Evolutionary conservation across 371 early-diverging fungal species (phyloP), one percentile per base, ranked within the genome.

Genomic region (Mortierella sp.): DNA sequence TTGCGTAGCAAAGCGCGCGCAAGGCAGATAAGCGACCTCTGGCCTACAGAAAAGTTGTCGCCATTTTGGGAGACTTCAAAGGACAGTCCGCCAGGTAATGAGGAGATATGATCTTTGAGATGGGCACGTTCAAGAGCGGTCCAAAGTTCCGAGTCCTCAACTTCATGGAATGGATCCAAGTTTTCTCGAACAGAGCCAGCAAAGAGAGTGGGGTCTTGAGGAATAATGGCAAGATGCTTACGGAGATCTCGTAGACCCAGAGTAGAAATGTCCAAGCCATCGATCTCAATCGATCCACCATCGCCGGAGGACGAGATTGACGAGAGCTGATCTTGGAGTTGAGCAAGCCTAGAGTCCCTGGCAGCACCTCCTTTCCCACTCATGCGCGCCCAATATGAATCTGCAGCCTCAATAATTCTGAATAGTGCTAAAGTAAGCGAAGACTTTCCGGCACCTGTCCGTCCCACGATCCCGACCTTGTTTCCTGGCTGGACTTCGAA

Each of bases 171-270:
- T 3, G 92, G 92, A 72, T 93, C 92, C 32, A 94, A 76, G 76
- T 90, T 90, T 41, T 75, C 77, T 32, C 90, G 82, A 22, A 90
- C 69, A 1, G 88, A 86, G 10, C 91, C 96, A 11, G 90, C 88
- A 86, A 97, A 98, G 33, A 98, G 83, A 19, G 95, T 93, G 2
- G 97, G 96, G 69, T 97, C 98, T 85, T 98, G 98, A 33, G 98
- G 97, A 76, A 98, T 97, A 67, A 98, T 96, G 0, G 96, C 88
- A 33, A 93, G 83, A 19, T 89, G 90, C 33, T 90, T 90, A 40
- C 95, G 86, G 52, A 97, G 87, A 74, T 95, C 93, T 69, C 88
- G 85, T 13, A 97, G 83, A 7, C 94, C 94, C 6, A 97, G 75
- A 15, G 84, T 84, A 2, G 94, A 83, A 47, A 97, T 96, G 76